phyloP scores from a whole-genome alignment of 2,329 filamentous ascomycete genomes.

The Diaporthe citri region DNA sequence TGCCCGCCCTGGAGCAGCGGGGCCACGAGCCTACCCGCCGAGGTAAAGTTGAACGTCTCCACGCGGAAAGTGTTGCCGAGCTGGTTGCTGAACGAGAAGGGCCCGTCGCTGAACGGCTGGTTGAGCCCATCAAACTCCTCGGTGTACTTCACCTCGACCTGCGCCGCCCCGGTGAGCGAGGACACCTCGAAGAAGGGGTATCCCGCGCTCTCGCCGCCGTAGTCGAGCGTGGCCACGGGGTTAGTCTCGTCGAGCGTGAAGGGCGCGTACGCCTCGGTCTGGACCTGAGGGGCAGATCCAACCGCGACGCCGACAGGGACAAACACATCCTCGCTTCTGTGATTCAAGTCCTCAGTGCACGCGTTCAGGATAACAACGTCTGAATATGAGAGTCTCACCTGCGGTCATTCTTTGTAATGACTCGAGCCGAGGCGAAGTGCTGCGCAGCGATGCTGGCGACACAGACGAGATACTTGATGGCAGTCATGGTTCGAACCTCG shows the following conservation, averaged over 20 bases:
- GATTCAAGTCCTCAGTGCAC: background rate
- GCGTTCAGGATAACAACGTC: background rate
- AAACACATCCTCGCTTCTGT: conserved; percentile 5
- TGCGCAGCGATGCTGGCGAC: conserved; percentile 9
- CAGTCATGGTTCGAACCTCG: background rate
- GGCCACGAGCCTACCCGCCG: conserved; percentile 41
- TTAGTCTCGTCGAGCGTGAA: conserved; percentile 18
- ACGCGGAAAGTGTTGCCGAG: conserved; percentile 53
- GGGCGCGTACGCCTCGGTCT: background rate
- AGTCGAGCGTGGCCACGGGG: conserved; percentile 46
- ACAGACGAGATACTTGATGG: conserved; percentile 8
- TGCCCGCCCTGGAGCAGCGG: conserved; percentile 21
- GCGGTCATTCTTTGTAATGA: background rate
- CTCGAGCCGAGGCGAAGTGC: background rate
- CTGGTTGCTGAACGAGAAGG: conserved; percentile 43
- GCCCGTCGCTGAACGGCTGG: conserved; percentile 49
- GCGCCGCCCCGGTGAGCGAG: conserved; percentile 43
- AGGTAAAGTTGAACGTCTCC: conserved; percentile 54
- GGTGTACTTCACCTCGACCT: conserved; percentile 53
- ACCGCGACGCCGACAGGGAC: background rate
- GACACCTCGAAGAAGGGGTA: conserved; percentile 50
- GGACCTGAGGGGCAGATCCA: background rate
- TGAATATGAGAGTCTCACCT: background rate
- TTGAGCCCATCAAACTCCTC: conserved; percentile 49
- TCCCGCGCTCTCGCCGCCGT: conserved; percentile 51